Conservation (phyloP, 768 basidiomycete genomes). For the Harrya chromipes region DNA sequence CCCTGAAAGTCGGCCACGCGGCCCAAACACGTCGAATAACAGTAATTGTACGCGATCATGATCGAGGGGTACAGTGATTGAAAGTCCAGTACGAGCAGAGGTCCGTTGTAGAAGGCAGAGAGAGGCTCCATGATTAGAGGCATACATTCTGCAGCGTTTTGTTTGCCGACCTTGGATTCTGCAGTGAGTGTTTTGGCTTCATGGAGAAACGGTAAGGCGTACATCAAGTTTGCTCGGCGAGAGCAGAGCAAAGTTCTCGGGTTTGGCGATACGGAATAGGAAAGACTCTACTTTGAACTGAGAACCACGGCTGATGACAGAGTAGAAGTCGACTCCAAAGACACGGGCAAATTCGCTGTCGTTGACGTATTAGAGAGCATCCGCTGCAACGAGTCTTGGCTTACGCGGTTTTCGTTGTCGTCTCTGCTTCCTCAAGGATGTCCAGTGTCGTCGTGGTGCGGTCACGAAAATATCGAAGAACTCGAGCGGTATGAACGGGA, state of each 20-base stretch:
- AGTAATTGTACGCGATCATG: constrained; percentile 99
- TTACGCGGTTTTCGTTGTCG: constrained; percentile 88
- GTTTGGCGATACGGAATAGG: constrained; percentile 96
- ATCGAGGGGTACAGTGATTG: constrained; percentile 95
- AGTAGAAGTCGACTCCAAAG: constrained; percentile 96
- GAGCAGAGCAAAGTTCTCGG: constrained; percentile 86
- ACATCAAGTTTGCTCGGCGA: constrained; percentile 90
- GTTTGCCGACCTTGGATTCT: constrained; percentile 74
- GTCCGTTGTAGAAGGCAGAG: constrained; percentile 90
- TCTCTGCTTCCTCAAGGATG: constrained; percentile 76
- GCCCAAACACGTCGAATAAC: constrained; percentile 95
- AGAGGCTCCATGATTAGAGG: constrained; percentile 94
- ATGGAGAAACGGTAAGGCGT: constrained; percentile 16
- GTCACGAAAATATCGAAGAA: constrained; percentile 61
- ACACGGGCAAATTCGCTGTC: constrained; percentile 93
- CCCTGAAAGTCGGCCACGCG: constrained; percentile 85
- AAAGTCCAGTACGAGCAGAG: constrained; percentile 92
- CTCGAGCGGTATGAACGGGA: constrained; percentile 50
- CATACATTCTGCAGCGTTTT: constrained; percentile 96
- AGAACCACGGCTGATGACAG: constrained; percentile 90
- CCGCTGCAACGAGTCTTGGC: neutral
- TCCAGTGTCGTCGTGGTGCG: constrained; percentile 71
- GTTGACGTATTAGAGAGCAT: neutral
- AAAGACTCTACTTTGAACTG: constrained; percentile 99
- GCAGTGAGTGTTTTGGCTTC: neutral